These are phyloP conservation scores for Tephrocybe rancida DNA, from an alignment of 768 basidiomycete genomes.

Conservation along the genomic window DNA sequence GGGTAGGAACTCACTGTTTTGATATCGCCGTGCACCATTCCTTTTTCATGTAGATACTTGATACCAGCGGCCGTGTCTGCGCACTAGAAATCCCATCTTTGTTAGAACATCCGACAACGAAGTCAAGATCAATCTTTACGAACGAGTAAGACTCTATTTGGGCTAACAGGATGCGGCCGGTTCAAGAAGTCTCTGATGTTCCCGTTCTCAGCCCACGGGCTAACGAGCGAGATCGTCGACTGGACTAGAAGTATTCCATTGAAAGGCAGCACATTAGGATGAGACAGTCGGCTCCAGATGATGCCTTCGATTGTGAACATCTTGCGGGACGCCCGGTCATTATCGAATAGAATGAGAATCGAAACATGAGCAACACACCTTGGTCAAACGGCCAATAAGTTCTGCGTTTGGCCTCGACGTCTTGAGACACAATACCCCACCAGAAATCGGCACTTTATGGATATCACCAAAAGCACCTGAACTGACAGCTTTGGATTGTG, in stretches of 20 bases:
- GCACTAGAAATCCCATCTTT: background rate
- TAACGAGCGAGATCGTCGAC: background rate
- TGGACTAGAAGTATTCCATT: background rate
- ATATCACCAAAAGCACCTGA: conserved; percentile 5
- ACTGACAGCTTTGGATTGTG: background rate
- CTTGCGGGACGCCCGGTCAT: background rate
- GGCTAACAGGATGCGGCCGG: background rate
- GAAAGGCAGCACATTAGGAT: conserved; percentile 5
- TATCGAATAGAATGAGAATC: background rate
- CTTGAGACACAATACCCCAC: background rate
- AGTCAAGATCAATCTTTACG: no score
- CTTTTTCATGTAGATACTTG: conserved; percentile 1
- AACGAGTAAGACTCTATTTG: conserved; percentile 1
- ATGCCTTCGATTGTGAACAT: background rate
- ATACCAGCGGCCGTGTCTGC: conserved; percentile 3
- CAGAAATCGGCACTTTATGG: background rate
- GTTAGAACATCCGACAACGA: no score
- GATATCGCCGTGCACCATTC: conserved; percentile 1
- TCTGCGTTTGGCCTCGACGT: background rate
- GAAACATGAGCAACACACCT: background rate
- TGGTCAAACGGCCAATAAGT: background rate
- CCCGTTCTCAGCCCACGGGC: conserved; percentile 3
- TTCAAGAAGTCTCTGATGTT: background rate
- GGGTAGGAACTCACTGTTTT: background rate
- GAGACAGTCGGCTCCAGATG: conserved; percentile 3